Evolutionary conservation across 306 rosid genomes (phyloP).

Genomic region (Mimosa pudica): DNA sequence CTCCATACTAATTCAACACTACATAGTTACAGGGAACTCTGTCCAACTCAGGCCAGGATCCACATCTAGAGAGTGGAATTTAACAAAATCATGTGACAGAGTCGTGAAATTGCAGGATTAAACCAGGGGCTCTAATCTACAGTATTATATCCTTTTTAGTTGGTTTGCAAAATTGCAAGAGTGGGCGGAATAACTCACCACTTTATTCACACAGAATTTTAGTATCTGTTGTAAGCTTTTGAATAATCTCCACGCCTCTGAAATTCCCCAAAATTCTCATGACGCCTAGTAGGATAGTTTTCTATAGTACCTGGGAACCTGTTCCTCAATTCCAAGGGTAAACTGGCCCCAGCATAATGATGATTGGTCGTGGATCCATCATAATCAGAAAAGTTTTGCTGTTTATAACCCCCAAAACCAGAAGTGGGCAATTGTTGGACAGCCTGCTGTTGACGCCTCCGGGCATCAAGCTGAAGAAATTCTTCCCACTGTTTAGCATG

Average conservation of each 20-base stretch:
- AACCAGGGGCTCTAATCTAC: slow-evolving; percentile 31
- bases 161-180: slow-evolving; percentile 44
- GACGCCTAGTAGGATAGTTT: slow-evolving; percentile 70
- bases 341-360: slow-evolving; percentile 59
- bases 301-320: slow-evolving; percentile 65
- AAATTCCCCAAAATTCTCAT: slow-evolving; percentile 74
- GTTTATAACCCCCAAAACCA: slow-evolving; percentile 74
- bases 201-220: slow-evolving; percentile 45
- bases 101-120: slow-evolving; percentile 32
- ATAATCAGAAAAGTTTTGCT: slow-evolving; percentile 64
- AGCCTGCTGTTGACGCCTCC: slow-evolving; percentile 77
- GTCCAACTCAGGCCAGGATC: slow-evolving; percentile 25
- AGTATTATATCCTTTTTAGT: slow-evolving; percentile 25
- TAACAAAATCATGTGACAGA: slow-evolving; percentile 28
- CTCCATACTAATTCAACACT: neutral
- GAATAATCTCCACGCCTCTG: slow-evolving; percentile 77
- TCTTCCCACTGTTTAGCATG: slow-evolving; percentile 90
- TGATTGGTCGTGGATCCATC: slow-evolving; percentile 63
- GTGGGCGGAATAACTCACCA: slow-evolving; percentile 74
- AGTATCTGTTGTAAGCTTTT: slow-evolving; percentile 81
- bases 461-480: slow-evolving; percentile 78
- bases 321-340: slow-evolving; percentile 73
- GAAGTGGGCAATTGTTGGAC: slow-evolving; percentile 64
- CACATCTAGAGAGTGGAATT: slow-evolving; percentile 29
- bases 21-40: slow-evolving; percentile 21